Conservation (phyloP, 768 basidiomycete genomes). For the Dacryopinax spathularia region DNA sequence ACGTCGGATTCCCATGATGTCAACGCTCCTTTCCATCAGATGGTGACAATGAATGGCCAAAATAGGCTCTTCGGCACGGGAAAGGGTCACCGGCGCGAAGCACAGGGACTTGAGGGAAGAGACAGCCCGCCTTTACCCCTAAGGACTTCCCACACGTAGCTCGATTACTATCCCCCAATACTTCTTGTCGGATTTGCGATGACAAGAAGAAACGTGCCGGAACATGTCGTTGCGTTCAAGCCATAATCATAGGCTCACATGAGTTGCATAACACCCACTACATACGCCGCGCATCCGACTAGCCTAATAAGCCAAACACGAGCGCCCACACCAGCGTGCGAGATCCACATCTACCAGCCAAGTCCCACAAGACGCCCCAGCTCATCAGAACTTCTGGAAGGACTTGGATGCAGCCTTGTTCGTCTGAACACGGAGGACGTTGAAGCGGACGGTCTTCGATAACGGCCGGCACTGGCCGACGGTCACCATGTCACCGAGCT, state of each 20-base stretch:
- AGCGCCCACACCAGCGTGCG: not conserved
- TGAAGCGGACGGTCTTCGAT: conserved; percentile 99
- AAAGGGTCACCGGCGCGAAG: no score
- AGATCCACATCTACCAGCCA: not conserved
- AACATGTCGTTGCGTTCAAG: not conserved
- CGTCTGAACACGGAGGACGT: conserved; percentile 89
- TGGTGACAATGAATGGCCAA: no score
- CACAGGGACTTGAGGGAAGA: no score
- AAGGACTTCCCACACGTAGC: no score
- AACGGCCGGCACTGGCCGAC: conserved; percentile 98
- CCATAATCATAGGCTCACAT: not conserved
- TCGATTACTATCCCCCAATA: no score
- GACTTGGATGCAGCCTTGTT: conserved; percentile 82
- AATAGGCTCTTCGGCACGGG: no score
- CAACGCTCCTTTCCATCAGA: no score
- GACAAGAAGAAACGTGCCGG: not conserved
- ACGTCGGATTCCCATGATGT: no score
- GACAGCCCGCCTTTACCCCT: no score
- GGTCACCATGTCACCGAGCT: conserved; percentile 83
- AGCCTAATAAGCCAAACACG: not conserved
- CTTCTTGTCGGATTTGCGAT: no score
- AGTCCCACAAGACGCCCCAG: not conserved
- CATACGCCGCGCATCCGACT: conserved; percentile 1
- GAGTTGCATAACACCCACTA: conserved; percentile 3
- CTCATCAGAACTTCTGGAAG: conserved; percentile 79